Percentiles rank a stretch among this genome's conserved stretches.
Evolutionary conservation across 2,329 filamentous ascomycete species (phyloP).

Genomic region (Calonectria pauciramosa): DNA sequence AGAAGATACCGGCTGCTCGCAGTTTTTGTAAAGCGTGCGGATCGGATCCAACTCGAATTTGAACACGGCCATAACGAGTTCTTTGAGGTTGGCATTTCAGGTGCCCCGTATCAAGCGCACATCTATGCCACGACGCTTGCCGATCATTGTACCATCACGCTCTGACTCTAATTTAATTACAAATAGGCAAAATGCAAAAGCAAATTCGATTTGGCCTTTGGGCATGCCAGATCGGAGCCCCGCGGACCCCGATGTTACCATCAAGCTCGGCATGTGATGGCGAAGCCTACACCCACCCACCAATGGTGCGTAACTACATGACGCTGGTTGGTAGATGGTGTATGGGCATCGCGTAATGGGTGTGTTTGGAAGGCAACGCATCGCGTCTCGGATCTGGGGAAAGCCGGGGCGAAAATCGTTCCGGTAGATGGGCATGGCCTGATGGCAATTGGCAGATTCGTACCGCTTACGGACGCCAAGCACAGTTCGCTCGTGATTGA

Average conservation of each 20-base stretch:
- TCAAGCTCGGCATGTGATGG: conserved; percentile 20
- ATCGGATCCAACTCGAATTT: background rate
- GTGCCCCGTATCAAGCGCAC: background rate
- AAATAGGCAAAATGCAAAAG: background rate
- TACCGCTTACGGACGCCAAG: background rate
- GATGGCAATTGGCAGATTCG: background rate
- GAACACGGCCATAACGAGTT: background rate
- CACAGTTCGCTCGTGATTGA: background rate
- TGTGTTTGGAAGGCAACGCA: background rate
- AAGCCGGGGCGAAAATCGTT: conserved; percentile 6
- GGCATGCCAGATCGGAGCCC: background rate
- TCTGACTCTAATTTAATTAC: background rate
- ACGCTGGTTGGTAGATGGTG: background rate
- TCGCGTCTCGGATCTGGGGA: conserved; percentile 20
- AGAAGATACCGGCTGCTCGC: background rate
- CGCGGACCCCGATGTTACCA: conserved; percentile 14
- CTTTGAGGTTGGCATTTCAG: background rate
- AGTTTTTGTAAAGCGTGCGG: background rate
- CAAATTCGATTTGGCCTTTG: background rate
- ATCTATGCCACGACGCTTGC: background rate
- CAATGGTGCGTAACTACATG: background rate
- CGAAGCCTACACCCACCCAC: background rate
- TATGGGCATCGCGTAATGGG: background rate
- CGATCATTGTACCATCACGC: background rate
- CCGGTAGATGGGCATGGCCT: background rate